Evolutionary conservation across 805 yeast genomes (phyloP), one percentile per base, ranked within the genome.

Genomic region (Candida hispaniensis): DNA sequence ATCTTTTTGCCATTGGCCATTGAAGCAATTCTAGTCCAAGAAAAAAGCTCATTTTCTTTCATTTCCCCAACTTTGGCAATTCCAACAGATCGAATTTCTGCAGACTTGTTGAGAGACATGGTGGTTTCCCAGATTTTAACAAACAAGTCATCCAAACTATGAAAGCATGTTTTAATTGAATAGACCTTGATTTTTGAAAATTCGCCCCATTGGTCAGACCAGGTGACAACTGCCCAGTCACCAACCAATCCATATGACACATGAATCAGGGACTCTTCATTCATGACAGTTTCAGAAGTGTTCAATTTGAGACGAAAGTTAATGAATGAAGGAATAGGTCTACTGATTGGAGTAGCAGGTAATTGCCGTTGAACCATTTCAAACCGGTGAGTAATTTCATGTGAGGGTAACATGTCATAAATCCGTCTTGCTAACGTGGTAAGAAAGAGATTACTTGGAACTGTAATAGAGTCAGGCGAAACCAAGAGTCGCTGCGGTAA

Each of bases 201-300:
- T 3, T 63, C 61, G 0, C 94, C 94, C 51, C 69, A 67, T 30
- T 86, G 88, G 49, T 88, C 94, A 0, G 91, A 66, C 93, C 96
- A 83, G 1, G 93, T 77, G 0, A 82, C 93, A 14, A 75, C 72
- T 26, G 83, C 65, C 94, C 95, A 88, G 38, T 71, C 94, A 3
- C 70, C 62, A 0, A 94, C 78, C 34, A 93, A 55, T 18, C 83
- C 82, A 48, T 86, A 88, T 1, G 94, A 83, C 7, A 91, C 64
- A 51, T 91, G 97, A 14, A 88, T 61, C 46, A 73, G 80, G 1
- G 80, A 63, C 47, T 85, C 94, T 41, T 78, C 79, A n/a, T 66
- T 60, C 27, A 67, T 52, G 6, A 74, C 49, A 17, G 47, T 50
- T 12, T 38, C 44, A 18, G 49, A 49, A 16, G 43, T 51, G 14